A percentile compares a stretch with the other conserved stretches of the same genome.
phyloP scores from a whole-genome alignment of 2,329 filamentous ascomycete species.

The Aspergillus tubingensis region DNA sequence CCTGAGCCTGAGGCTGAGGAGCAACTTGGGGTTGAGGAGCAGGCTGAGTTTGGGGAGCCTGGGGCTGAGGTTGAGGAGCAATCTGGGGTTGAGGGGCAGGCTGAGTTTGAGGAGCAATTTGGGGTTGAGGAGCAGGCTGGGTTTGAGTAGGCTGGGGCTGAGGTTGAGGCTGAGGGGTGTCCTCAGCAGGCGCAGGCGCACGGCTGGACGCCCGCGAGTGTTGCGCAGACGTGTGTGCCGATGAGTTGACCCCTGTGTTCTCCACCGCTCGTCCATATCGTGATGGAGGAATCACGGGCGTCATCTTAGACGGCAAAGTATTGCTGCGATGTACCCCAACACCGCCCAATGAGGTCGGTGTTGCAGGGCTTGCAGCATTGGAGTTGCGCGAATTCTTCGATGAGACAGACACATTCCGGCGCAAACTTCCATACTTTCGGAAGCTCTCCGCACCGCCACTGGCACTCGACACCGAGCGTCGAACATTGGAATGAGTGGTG shows the following conservation, averaged over 20 bases:
- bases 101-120: too few species aligned
- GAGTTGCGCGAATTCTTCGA: constrained; percentile 83
- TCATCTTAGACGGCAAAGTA: constrained; percentile 88
- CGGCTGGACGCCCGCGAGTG: constrained; percentile 35
- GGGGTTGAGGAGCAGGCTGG: not conserved
- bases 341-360: constrained; percentile 57
- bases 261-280: constrained; percentile 65
- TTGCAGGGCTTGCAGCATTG: constrained; percentile 67
- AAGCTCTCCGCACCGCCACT: constrained; percentile 88
- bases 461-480: constrained; percentile 79
- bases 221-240: constrained; percentile 32
- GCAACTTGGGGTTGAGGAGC: too few species aligned
- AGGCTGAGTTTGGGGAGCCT: constrained; percentile 7
- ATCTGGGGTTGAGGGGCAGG: too few species aligned
- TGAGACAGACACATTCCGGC: constrained; percentile 88
- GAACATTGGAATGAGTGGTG: constrained; percentile 56
- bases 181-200: constrained; percentile 23
- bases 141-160: not conserved
- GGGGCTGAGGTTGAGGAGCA: not conserved
- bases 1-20: too few species aligned
- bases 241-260: constrained; percentile 51
- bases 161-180: constrained; percentile 13
- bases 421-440: constrained; percentile 72
- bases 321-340: constrained; percentile 76
- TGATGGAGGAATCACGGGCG: constrained; percentile 67